phyloP scores from a whole-genome alignment of 202 grass and related monocot genomes.

The Zizania palustris region DNA sequence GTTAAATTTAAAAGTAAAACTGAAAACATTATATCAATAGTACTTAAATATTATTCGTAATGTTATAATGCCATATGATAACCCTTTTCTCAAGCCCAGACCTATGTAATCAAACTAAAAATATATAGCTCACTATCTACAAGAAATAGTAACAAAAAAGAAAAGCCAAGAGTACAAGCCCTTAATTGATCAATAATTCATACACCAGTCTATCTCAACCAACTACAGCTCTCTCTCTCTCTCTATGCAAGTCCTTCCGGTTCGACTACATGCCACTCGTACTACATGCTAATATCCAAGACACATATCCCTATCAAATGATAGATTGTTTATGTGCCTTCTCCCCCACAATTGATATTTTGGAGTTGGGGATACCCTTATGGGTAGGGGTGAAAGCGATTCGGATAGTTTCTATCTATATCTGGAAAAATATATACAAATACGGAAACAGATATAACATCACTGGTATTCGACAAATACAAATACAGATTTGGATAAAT shows the following conservation, averaged over 20 bases:
- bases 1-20: constrained; percentile 4
- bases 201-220: constrained; percentile 9
- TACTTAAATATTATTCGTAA: constrained; percentile 1
- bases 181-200: constrained; percentile 14
- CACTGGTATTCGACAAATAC: too few species aligned
- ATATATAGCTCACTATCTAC: constrained; percentile 5
- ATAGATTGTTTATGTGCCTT: constrained; percentile 12
- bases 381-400: too few species aligned
- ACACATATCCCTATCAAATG: constrained; percentile 1
- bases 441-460: too few species aligned
- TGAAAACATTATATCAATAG: constrained; percentile 9
- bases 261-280: constrained; percentile 2
- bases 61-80: background rate
- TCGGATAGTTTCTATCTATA: too few species aligned
- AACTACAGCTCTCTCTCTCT: background rate
- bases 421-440: too few species aligned
- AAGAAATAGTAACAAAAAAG: constrained; percentile 3
- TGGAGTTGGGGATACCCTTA: background rate
- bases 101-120: constrained; percentile 25
- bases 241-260: constrained; percentile 4
- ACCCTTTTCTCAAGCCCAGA: constrained; percentile 24
- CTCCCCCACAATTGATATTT: constrained; percentile 8
- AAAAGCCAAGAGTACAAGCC: constrained; percentile 10
- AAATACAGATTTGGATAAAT: too few species aligned
- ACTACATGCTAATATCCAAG: constrained; percentile 11